Evolutionary conservation across 768 basidiomycete genomes (phyloP), one percentile per base, ranked within the genome.

Genomic region (Lactifluus hygrophoroides): DNA sequence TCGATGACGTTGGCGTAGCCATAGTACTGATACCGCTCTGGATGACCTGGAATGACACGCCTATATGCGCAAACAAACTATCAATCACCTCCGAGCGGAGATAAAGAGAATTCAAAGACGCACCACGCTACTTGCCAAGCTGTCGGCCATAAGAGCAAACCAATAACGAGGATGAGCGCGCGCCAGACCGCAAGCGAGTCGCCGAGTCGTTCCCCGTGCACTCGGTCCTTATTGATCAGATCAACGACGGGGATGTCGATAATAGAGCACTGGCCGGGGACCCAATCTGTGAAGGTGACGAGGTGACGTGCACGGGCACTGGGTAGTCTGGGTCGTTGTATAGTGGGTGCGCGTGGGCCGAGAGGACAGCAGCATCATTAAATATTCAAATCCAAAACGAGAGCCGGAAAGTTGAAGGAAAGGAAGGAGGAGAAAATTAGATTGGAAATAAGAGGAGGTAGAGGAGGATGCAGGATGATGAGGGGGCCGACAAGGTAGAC

Each of bases 131-230:
- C 95, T 95, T n/a, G 95, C 96, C 45, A 98, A 69, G 0, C 96
- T 96, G 9, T 95, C 95, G 2, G 96, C 96, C 93, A 99, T 94
- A 46, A 98, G 70, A 0, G 95, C 94, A 67, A 99, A 96, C 95
- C 95, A 58, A 97, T 80, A 72, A 99, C 98, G 61, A 98, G 70
- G 68, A 95, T 83, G 63, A 96, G 75, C 6, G 95, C 95, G 62
- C 90, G 77, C 92, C 93, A 96, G 14, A 96, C 92, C 3, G 91
- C 88, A 0, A 84, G 75, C 0, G 90, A 77, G 66, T 93, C 89
- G 3, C 89, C 88, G 66, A 86, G 90, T 0, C 82, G 81, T 57
- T 91, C 86, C 0, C 86, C 86, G 16, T 80, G 76, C 51, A 98
- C 78, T 30, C 90, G 80, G 65, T 92, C 88, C 75, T 98, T 97